Conservation (phyloP, 2,329 filamentous ascomycete genomes). For the Colletotrichum endophyticum region DNA sequence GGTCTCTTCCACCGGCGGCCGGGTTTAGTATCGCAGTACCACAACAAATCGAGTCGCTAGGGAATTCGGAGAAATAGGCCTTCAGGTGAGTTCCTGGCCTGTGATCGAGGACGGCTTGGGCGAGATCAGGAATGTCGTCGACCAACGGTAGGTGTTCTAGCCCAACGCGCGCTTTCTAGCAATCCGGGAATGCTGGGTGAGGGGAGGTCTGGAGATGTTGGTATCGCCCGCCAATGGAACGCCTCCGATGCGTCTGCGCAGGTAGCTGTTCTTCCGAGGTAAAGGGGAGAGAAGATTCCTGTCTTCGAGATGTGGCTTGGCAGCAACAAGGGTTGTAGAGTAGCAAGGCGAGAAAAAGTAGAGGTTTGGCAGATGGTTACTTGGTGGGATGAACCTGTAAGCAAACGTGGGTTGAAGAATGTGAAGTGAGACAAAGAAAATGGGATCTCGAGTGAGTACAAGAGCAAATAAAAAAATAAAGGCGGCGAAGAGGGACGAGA, state of each 20-base stretch:
- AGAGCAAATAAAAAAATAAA: background rate
- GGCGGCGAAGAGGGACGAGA: background rate
- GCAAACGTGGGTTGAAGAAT: slow-evolving; percentile 10
- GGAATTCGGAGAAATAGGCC: slow-evolving; percentile 14
- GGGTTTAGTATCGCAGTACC: background rate
- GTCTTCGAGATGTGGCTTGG: background rate
- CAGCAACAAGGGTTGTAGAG: background rate
- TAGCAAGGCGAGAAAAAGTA: background rate
- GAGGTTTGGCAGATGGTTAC: background rate
- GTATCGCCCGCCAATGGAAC: background rate
- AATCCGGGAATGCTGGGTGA: background rate
- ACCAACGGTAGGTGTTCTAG: slow-evolving; percentile 1
- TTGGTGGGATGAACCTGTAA: background rate
- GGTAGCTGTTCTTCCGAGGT: background rate
- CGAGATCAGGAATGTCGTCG: background rate
- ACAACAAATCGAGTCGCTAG: slow-evolving; percentile 1
- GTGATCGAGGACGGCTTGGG: background rate
- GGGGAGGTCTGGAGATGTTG: background rate
- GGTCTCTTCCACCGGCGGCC: background rate
- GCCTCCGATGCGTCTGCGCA: background rate
- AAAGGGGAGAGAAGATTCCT: background rate
- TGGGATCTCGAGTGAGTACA: background rate
- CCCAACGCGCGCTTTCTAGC: background rate
- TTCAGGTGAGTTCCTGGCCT: background rate
- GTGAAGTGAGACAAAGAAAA: slow-evolving; percentile 13